phyloP scores from a whole-genome alignment of 2,329 filamentous ascomycete species.

The Helotiales sp. region DNA sequence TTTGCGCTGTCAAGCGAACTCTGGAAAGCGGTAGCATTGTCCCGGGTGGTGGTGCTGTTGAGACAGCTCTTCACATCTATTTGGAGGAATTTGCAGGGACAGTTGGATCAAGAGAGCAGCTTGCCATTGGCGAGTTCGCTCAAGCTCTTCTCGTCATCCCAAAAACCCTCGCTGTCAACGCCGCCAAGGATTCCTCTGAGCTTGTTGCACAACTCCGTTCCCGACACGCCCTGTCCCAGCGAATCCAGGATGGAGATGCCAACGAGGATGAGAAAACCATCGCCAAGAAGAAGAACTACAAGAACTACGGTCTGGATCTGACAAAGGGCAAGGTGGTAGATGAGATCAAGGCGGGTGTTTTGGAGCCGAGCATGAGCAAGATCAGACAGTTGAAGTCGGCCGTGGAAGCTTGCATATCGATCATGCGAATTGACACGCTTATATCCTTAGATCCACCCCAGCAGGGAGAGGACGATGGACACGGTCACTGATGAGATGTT shows the following conservation, averaged over 20 bases:
- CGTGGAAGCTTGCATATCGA: slow-evolving; percentile 97
- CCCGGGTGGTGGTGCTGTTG: slow-evolving; percentile 92
- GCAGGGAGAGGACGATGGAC: slow-evolving; percentile 78
- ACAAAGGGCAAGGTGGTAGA: slow-evolving; percentile 89
- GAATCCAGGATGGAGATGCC: slow-evolving; percentile 82
- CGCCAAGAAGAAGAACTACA: slow-evolving; percentile 95
- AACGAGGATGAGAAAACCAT: slow-evolving; percentile 87
- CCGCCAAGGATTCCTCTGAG: slow-evolving; percentile 94
- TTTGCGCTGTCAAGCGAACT: slow-evolving; percentile 96
- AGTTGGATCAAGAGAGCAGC: slow-evolving; percentile 93
- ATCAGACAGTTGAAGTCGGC: slow-evolving; percentile 97
- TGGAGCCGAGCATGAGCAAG: slow-evolving; percentile 98
- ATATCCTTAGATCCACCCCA: slow-evolving; percentile 97
- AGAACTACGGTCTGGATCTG: slow-evolving; percentile 96
- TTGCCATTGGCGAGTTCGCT: slow-evolving; percentile 97
- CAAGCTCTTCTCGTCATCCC: slow-evolving; percentile 93
- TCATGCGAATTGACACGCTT: slow-evolving; percentile 98
- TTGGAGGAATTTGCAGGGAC: slow-evolving; percentile 98
- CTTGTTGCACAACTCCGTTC: slow-evolving; percentile 94
- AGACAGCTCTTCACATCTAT: slow-evolving; percentile 99
- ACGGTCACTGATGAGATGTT: slow-evolving; percentile 70
- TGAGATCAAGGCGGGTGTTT: slow-evolving; percentile 89
- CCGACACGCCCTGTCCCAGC: slow-evolving; percentile 91
- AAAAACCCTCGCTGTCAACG: slow-evolving; percentile 96
- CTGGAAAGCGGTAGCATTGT: slow-evolving; percentile 97